These are phyloP conservation scores for Posidonia oceanica DNA, from an alignment of 116 monocot genomes.

Conservation along the genomic window DNA sequence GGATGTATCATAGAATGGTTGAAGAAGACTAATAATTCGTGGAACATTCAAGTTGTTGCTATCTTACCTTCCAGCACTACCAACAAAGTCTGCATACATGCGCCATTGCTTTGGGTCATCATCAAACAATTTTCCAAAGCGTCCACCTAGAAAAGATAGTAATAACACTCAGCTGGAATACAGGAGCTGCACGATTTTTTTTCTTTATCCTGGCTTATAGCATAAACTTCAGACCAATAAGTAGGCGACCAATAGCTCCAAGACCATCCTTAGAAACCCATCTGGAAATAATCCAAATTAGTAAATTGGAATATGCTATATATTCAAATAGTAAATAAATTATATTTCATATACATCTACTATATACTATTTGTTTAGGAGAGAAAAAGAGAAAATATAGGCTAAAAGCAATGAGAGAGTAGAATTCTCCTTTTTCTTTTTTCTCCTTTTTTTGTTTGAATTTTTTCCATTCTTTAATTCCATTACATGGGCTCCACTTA, in stretches of 20 bases:
- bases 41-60: too few relatives aligned
- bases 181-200: neutral
- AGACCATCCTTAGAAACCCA: constrained; percentile 98
- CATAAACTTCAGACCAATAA: constrained; percentile 49
- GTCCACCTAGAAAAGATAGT: constrained; percentile 51
- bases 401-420: too few relatives aligned
- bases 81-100: constrained; percentile 97
- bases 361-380: too few relatives aligned
- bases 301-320: neutral
- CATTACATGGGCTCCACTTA: too few relatives aligned
- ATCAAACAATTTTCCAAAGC: constrained; percentile 85
- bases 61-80: constrained; percentile 86
- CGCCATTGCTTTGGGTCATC: constrained; percentile 96
- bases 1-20: too few relatives aligned
- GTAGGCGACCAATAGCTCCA: constrained; percentile 84
- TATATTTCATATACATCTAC: too few relatives aligned
- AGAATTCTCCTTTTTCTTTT: too few relatives aligned
- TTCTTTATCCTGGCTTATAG: neutral
- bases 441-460: too few relatives aligned
- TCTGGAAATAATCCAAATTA: constrained; percentile 29
- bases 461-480: too few relatives aligned
- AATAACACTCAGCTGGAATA: constrained; percentile 9
- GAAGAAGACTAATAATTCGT: neutral
- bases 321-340: neutral
- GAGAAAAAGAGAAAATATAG: too few relatives aligned